Percentiles rank a stretch among this genome's conserved stretches.
These are phyloP conservation scores for Aspergillus coremiiformis DNA, from an alignment of 495 filamentous ascomycete species.

Conservation along the genomic window DNA sequence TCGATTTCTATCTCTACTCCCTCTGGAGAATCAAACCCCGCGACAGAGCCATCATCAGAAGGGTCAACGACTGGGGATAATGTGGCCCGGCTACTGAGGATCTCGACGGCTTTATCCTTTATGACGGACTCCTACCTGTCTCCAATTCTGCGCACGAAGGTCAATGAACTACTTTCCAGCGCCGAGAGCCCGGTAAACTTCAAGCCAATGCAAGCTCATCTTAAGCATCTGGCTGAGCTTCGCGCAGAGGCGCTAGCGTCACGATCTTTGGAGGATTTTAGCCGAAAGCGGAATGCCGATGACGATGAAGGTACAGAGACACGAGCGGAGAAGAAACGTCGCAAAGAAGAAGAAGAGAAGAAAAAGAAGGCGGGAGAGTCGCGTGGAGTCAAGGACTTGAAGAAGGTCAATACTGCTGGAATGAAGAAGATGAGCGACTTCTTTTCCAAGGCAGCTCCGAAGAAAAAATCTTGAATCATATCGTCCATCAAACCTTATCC, in stretches of 20 bases:
- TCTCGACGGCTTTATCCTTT: conserved; percentile 70
- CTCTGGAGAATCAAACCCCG: conserved; percentile 36
- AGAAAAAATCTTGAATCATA: conserved; percentile 29
- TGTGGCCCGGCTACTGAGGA: conserved; percentile 55
- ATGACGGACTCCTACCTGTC: conserved; percentile 67
- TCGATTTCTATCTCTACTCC: conserved; percentile 28
- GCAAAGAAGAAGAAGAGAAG: conserved; percentile 69
- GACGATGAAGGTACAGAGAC: conserved; percentile 57
- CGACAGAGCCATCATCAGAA: conserved; percentile 28
- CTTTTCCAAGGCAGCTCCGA: conserved; percentile 61
- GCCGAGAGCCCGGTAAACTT: conserved; percentile 55
- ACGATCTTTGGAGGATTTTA: conserved; percentile 63
- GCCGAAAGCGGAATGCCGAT: conserved; percentile 57
- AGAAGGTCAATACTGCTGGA: conserved; percentile 79
- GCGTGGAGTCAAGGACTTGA: conserved; percentile 64
- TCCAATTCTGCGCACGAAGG: conserved; percentile 34
- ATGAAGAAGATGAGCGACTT: conserved; percentile 98
- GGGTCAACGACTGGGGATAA: conserved; percentile 34
- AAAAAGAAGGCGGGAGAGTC: conserved; percentile 65
- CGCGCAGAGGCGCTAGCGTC: conserved; percentile 61
- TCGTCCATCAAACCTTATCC: background rate
- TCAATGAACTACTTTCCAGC: conserved; percentile 44
- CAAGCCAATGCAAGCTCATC: conserved; percentile 55
- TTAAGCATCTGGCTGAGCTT: conserved; percentile 55
- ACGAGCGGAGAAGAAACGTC: conserved; percentile 53